Conservation (phyloP, 2,329 filamentous ascomycete species). For the Xylariaceae sp. region DNA sequence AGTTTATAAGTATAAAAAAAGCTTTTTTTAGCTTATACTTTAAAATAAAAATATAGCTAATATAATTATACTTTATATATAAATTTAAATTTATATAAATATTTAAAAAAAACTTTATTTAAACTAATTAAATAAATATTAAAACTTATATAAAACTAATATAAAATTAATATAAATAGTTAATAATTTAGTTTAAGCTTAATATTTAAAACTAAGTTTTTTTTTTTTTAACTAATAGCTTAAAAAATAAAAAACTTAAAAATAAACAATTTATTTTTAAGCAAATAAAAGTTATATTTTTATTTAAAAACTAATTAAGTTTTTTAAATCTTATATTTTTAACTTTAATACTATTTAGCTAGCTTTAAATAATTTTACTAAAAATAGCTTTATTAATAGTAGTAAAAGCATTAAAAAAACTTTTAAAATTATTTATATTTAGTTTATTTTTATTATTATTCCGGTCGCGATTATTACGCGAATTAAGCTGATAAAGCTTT, state of each 20-base stretch:
- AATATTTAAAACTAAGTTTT: background rate
- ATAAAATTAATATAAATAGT: background rate
- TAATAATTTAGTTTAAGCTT: background rate
- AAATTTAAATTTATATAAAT: constrained; percentile 1
- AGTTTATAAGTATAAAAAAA: constrained; percentile 1
- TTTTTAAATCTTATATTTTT: too few relatives aligned
- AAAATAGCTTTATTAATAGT: background rate
- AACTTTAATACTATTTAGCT: too few relatives aligned
- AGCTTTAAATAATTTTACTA: background rate
- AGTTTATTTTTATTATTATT: too few relatives aligned
- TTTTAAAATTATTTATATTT: too few relatives aligned
- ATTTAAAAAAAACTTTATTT: background rate
- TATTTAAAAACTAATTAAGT: background rate
- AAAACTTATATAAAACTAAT: background rate
- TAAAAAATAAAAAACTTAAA: too few relatives aligned
- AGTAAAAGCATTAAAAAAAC: background rate
- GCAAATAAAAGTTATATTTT: background rate
- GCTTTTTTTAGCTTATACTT: background rate
- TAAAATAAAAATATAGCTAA: constrained; percentile 5
- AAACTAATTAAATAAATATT: background rate
- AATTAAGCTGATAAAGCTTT: too few relatives aligned
- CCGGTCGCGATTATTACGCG: too few relatives aligned
- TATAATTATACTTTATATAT: background rate
- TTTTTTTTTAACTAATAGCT: too few relatives aligned
- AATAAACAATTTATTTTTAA: background rate